A percentile compares a stretch with the other conserved stretches of the same genome.
These are phyloP conservation scores for Hypoxylon perforatum DNA, from an alignment of 495 filamentous ascomycete genomes.

Conservation along the genomic window DNA sequence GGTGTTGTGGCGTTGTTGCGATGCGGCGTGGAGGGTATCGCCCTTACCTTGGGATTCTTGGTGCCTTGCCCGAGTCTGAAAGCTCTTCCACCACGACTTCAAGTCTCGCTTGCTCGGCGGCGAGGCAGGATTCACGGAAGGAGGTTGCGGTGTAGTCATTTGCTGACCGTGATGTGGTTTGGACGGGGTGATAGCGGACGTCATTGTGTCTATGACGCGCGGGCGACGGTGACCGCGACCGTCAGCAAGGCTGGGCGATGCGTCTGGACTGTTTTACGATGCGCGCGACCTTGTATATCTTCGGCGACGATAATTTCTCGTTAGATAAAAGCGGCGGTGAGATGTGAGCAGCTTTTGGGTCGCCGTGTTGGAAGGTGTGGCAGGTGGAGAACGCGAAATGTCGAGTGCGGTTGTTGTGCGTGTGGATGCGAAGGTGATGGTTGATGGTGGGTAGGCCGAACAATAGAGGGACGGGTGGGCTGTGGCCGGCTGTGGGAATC, in stretches of 20 bases:
- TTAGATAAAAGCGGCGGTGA: constrained; percentile 16
- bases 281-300: constrained; percentile 23
- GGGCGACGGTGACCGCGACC: constrained; percentile 41
- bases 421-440: constrained; percentile 19
- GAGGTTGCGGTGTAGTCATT: constrained; percentile 42
- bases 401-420: constrained; percentile 14
- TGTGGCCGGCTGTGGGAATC: too few relatives aligned
- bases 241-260: constrained; percentile 24
- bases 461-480: not conserved
- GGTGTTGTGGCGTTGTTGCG: not conserved
- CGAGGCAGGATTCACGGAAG: constrained; percentile 53
- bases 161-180: constrained; percentile 38
- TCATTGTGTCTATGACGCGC: constrained; percentile 48
- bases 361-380: constrained; percentile 8
- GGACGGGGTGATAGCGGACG: constrained; percentile 45
- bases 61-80: constrained; percentile 78
- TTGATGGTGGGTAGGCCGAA: constrained; percentile 14
- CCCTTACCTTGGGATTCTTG: constrained; percentile 81
- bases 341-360: constrained; percentile 14
- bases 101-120: constrained; percentile 82
- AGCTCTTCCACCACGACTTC: constrained; percentile 91
- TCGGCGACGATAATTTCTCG: constrained; percentile 9
- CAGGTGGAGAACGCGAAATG: constrained; percentile 10
- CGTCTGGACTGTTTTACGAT: constrained; percentile 14
- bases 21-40: not conserved